A percentile compares a stretch with the other conserved stretches of the same genome.
These are phyloP conservation scores for Gloeostereum incarnatum DNA, from an alignment of 768 basidiomycete species.

Conservation along the genomic window DNA sequence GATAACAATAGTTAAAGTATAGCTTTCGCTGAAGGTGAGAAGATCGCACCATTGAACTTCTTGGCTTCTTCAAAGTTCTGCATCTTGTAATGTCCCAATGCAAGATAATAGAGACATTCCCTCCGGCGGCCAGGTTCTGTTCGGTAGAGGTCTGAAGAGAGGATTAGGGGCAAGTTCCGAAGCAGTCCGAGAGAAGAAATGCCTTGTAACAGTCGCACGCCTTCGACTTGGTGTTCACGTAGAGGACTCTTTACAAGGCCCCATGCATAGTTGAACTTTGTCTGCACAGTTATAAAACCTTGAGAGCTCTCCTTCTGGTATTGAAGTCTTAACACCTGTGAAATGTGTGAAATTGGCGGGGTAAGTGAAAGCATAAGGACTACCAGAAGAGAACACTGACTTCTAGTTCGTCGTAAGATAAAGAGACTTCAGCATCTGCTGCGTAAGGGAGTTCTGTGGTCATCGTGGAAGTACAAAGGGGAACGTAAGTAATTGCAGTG, in stretches of 20 bases:
- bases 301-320: conserved; percentile 84
- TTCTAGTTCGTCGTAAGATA: conserved; percentile 86
- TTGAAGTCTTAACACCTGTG: conserved; percentile 74
- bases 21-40: neutral
- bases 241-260: conserved; percentile 89
- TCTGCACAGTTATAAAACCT: conserved; percentile 84
- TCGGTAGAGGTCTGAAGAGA: conserved; percentile 28
- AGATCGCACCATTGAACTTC: conserved; percentile 83
- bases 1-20: conserved; percentile 6
- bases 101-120: conserved; percentile 96
- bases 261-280: conserved; percentile 98
- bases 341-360: neutral
- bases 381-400: conserved; percentile 26
- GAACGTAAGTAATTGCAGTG: no score
- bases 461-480: conserved; percentile 28
- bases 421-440: conserved; percentile 85
- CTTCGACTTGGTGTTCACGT: conserved; percentile 83
- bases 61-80: conserved; percentile 88
- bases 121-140: conserved; percentile 76
- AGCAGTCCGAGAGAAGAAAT: neutral
- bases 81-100: conserved; percentile 94
- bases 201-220: conserved; percentile 89
- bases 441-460: conserved; percentile 89
- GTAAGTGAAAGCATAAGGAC: neutral
- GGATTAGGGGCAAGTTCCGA: conserved; percentile 1